Percentiles rank a stretch among this genome's conserved stretches.
Conservation (phyloP, 768 basidiomycete genomes). For the Podaxis sp. region DNA sequence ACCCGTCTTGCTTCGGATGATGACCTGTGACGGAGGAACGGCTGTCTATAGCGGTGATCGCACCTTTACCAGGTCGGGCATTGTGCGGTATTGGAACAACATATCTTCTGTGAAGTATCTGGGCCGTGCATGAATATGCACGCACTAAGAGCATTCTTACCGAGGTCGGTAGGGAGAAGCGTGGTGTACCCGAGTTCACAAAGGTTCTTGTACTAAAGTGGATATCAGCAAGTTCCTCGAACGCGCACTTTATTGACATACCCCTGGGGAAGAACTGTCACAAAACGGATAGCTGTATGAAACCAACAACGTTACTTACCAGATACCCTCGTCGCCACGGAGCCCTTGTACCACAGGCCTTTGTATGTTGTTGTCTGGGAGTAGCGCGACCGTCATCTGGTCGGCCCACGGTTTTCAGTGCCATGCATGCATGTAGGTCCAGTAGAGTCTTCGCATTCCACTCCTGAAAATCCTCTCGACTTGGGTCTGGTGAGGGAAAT, state of each 20-base stretch:
- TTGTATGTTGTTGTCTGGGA: slow-evolving; percentile 24
- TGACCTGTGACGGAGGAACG: slow-evolving; percentile 15
- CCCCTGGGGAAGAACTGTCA: slow-evolving; percentile 17
- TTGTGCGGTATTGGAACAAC: slow-evolving; percentile 24
- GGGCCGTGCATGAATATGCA: neutral
- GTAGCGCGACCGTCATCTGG: slow-evolving; percentile 28
- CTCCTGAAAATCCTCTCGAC: slow-evolving; percentile 21
- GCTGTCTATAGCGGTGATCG: neutral
- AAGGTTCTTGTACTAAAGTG: slow-evolving; percentile 21
- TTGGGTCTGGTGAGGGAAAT: slow-evolving; percentile 16
- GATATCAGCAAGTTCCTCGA: neutral
- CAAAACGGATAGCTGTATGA: neutral
- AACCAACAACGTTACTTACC: slow-evolving; percentile 16
- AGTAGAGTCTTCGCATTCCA: slow-evolving; percentile 22
- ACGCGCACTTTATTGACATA: slow-evolving; percentile 21
- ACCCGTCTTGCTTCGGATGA: slow-evolving; percentile 22
- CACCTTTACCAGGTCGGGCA: slow-evolving; percentile 28
- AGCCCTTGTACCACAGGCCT: slow-evolving; percentile 15
- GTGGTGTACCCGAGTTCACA: slow-evolving; percentile 21
- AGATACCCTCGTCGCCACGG: slow-evolving; percentile 24
- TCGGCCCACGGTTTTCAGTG: slow-evolving; percentile 24
- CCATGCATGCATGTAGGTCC: slow-evolving; percentile 25
- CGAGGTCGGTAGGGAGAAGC: slow-evolving; percentile 20
- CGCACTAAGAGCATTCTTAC: slow-evolving; percentile 10
- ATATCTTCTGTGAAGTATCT: slow-evolving; percentile 17